Conservation (phyloP, 1,284 basidiomycete species). For the Wolfiporia cocos region DNA sequence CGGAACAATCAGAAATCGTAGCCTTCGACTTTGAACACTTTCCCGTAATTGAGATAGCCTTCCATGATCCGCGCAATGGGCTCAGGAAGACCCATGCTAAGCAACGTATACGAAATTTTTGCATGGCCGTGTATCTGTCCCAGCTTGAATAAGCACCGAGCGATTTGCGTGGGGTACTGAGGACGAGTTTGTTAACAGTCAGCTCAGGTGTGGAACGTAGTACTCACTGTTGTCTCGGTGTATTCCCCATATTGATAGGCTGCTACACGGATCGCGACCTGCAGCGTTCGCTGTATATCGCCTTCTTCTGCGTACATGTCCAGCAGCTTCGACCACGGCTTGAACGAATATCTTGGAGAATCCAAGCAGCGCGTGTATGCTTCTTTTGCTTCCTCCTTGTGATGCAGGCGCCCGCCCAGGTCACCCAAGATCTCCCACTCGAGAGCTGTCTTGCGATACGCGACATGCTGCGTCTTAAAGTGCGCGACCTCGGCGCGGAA, state of each 20-base stretch:
- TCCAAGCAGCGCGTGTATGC: constrained; percentile 95
- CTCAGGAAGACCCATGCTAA: constrained; percentile 90
- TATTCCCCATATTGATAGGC: constrained; percentile 88
- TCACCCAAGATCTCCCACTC: constrained; percentile 99
- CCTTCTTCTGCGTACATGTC: constrained; percentile 94
- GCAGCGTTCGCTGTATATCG: constrained; percentile 86
- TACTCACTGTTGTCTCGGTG: constrained; percentile 76
- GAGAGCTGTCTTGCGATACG: constrained; percentile 92
- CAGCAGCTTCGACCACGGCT: constrained; percentile 89
- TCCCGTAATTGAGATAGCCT: constrained; percentile 76
- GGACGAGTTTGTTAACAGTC: not conserved
- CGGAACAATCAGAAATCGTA: constrained; percentile 51
- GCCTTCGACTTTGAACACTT: constrained; percentile 76
- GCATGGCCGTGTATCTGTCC: constrained; percentile 92
- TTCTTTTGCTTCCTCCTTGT: constrained; percentile 97
- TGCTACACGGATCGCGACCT: constrained; percentile 88
- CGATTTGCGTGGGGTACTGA: constrained; percentile 88
- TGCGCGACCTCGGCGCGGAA: constrained; percentile 99
- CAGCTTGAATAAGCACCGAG: constrained; percentile 87
- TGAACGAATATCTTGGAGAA: constrained; percentile 78
- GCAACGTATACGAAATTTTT: constrained; percentile 90
- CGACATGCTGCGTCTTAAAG: constrained; percentile 96
- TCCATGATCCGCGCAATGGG: constrained; percentile 85
- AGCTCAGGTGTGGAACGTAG: constrained; percentile 4
- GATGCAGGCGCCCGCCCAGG: constrained; percentile 85